Evolutionary conservation across 148 eudicot genomes (phyloP), one percentile per base, ranked within the genome.

Genomic region (Salicornia ramosissima): DNA sequence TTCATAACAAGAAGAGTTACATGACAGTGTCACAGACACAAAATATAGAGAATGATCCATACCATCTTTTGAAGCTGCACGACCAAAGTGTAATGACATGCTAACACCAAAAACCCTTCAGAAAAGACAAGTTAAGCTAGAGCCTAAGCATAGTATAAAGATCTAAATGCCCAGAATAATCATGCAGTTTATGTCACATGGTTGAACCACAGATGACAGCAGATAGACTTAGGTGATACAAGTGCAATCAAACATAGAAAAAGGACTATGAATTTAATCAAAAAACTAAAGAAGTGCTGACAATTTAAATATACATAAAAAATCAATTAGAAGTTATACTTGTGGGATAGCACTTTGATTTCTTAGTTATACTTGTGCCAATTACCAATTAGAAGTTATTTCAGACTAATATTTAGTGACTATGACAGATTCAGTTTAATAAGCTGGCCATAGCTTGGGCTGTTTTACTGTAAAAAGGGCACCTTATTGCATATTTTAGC

Each of bases 281-380:
- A 36, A 36, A 36, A 36, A 4, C 8, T 36, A 36, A 36, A 36
- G 40, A 36, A 36, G 40, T 8, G 18, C 21, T 49, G 52, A 53
- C 14, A 7, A 1, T 24, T 7, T 53, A n/a, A n/a, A n/a, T n/a
- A n/a, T n/a, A n/a, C n/a, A n/a, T n/a, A n/a, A n/a, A n/a, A n/a
- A n/a, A n/a, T n/a, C n/a, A n/a, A n/a, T n/a, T n/a, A n/a, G n/a
- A n/a, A n/a, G n/a, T n/a, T n/a, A n/a, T 53, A 2, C 0, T 2
- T n/a, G 28, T 53, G 57, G 1, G 57, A 24, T 28, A 7, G 57
- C 12, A 24, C 4, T 9, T 24, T 53, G 21, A 65, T 4, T 47
- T 45, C 24, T 46, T n/a, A 65, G 33, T 50, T 67, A 49, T 51
- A 43, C 59, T 50, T 29, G 21, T 66, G 29, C 15, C 55, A 28